phyloP scores from a whole-genome alignment of 495 filamentous ascomycete species.

The Hypoxylon rickii region DNA sequence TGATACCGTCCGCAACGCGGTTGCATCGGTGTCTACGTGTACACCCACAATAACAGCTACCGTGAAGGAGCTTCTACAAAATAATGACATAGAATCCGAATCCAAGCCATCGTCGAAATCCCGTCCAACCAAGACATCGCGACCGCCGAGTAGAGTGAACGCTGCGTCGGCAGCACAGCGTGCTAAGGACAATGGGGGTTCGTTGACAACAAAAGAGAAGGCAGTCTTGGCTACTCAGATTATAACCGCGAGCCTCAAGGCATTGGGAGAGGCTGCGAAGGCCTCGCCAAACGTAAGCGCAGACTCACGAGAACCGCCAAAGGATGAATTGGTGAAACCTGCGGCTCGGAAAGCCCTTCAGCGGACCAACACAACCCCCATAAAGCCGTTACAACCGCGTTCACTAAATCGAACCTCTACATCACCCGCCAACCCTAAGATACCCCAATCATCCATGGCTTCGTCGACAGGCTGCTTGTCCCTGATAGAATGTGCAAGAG shows the following conservation, averaged over 20 bases:
- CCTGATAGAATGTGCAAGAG: conserved; percentile 74
- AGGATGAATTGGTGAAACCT: conserved; percentile 43
- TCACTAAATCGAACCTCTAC: conserved; percentile 57
- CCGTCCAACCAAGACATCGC: conserved; percentile 42
- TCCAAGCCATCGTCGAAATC: conserved; percentile 42
- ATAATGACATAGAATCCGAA: conserved; percentile 36
- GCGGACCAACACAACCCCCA: conserved; percentile 53
- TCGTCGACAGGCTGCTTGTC: conserved; percentile 45
- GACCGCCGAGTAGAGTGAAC: conserved; percentile 26
- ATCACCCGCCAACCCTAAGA: conserved; percentile 42
- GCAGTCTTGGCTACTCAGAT: conserved; percentile 78
- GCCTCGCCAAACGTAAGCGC: conserved; percentile 28
- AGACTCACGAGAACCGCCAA: conserved; percentile 32
- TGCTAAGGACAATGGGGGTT: conserved; percentile 35
- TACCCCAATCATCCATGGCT: conserved; percentile 5
- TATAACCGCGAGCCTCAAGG: conserved; percentile 75
- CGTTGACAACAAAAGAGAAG: conserved; percentile 63
- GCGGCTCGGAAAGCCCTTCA: conserved; percentile 43
- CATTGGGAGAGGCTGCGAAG: conserved; percentile 74
- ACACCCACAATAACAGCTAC: conserved; percentile 52
- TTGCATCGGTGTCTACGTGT: conserved; percentile 57
- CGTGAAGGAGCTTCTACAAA: conserved; percentile 56
- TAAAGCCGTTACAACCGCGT: conserved; percentile 56
- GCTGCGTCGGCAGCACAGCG: conserved; percentile 24
- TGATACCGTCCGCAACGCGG: conserved; percentile 57